Conservation (phyloP, 2,329 filamentous ascomycete species). For the Hymenoscyphus fraxineus region DNA sequence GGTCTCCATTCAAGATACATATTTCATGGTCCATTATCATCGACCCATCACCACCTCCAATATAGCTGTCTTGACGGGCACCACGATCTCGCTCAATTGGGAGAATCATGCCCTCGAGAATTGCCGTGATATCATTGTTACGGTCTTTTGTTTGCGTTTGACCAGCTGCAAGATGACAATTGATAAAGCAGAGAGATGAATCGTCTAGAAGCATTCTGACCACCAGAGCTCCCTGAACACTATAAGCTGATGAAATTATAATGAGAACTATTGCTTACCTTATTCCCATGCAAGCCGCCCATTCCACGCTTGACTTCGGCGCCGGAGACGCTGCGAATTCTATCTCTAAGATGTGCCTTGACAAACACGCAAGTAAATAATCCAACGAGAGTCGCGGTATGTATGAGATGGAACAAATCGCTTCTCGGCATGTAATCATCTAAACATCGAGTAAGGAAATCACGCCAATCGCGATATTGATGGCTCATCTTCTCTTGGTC, state of each 20-base stretch:
- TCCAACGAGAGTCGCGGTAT: slow-evolving; percentile 86
- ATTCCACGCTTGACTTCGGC: slow-evolving; percentile 93
- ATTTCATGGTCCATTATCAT: slow-evolving; percentile 97
- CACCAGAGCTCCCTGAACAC: slow-evolving; percentile 68
- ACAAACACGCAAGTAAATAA: slow-evolving; percentile 96
- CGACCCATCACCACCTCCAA: slow-evolving; percentile 88
- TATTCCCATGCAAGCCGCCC: slow-evolving; percentile 93
- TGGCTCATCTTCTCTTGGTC: slow-evolving; percentile 93
- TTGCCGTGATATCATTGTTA: slow-evolving; percentile 87
- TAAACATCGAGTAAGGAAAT: slow-evolving; percentile 77
- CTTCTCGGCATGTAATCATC: slow-evolving; percentile 78
- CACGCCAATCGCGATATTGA: slow-evolving; percentile 94
- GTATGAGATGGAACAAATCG: slow-evolving; percentile 78
- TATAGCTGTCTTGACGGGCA: slow-evolving; percentile 71
- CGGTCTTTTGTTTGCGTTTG: slow-evolving; percentile 86
- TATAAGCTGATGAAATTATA: slow-evolving; percentile 15
- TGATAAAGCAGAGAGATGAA: slow-evolving; percentile 91
- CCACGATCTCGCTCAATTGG: slow-evolving; percentile 65
- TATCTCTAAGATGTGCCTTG: slow-evolving; percentile 70
- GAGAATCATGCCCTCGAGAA: slow-evolving; percentile 76
- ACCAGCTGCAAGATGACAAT: slow-evolving; percentile 93
- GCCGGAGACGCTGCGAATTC: slow-evolving; percentile 72
- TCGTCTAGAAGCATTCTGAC: slow-evolving; percentile 93
- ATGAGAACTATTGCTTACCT: slow-evolving; percentile 43
- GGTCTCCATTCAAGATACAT: slow-evolving; percentile 91